phyloP scores from a whole-genome alignment of 2,329 filamentous ascomycete genomes.

The Fusarium metavorans region DNA sequence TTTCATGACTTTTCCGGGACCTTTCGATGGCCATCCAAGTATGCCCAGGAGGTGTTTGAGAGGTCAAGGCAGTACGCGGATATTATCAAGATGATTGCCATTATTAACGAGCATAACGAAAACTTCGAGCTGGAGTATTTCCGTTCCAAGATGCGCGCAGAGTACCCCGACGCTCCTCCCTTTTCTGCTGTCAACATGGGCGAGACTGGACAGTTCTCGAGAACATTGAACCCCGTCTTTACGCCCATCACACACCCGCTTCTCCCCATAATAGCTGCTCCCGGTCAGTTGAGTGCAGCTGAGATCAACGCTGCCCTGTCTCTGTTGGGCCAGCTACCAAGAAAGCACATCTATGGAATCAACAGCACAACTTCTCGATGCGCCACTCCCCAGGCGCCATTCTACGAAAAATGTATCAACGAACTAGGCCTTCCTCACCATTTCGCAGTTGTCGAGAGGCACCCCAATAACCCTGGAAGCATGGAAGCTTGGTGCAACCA shows the following conservation, averaged over 20 bases:
- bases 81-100: constrained; percentile 91
- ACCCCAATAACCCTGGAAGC: constrained; percentile 71
- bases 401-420: constrained; percentile 87
- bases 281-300: constrained; percentile 85
- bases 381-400: constrained; percentile 79
- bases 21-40: constrained; percentile 83
- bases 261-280: constrained; percentile 85
- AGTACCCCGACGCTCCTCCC: constrained; percentile 76
- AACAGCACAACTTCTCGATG: constrained; percentile 74
- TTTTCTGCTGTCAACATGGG: constrained; percentile 91
- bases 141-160: constrained; percentile 78
- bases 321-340: constrained; percentile 83
- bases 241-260: constrained; percentile 89
- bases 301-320: constrained; percentile 86
- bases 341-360: constrained; percentile 84
- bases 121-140: constrained; percentile 95
- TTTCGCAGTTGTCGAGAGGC: constrained; percentile 79
- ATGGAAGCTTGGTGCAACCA: constrained; percentile 80
- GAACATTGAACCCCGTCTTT: constrained; percentile 86
- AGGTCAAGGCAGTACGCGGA: constrained; percentile 81
- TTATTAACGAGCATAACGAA: constrained; percentile 84
- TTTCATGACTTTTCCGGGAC: constrained; percentile 89
- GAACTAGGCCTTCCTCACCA: constrained; percentile 88
- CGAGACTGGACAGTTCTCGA: constrained; percentile 84
- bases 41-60: constrained; percentile 78